Conservation (phyloP, 768 basidiomycete species). For the Pilatotrama ljubarskyi region DNA sequence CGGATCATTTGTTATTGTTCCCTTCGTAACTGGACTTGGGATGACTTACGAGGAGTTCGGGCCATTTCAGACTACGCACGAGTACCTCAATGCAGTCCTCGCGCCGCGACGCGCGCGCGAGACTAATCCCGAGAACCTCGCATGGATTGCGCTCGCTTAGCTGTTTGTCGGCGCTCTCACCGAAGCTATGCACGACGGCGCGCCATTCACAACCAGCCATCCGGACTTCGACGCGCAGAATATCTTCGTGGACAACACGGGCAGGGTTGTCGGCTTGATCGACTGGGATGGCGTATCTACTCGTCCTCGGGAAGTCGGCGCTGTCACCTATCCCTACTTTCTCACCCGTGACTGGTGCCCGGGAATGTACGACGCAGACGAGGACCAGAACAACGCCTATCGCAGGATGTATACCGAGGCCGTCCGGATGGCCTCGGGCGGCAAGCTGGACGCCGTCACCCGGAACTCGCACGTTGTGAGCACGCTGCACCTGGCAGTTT, state of each 20-base stretch:
- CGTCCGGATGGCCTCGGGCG: neutral
- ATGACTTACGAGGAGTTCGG: neutral
- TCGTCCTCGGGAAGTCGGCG: neutral
- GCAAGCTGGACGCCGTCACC: neutral
- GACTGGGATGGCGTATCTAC: constrained; percentile 3
- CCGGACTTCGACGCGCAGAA: constrained; percentile 11
- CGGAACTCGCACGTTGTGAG: constrained; percentile 9
- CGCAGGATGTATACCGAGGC: neutral
- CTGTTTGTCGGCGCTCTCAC: neutral
- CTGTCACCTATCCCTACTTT: neutral
- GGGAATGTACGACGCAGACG: neutral
- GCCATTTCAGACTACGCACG: neutral
- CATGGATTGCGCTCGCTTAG: neutral
- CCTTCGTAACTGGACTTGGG: neutral
- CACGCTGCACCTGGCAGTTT: neutral
- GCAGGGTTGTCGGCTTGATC: constrained; percentile 1
- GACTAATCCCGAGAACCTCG: neutral
- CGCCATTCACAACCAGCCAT: constrained; percentile 1
- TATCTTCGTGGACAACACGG: constrained; percentile 8
- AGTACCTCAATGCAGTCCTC: neutral
- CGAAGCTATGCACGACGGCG: neutral
- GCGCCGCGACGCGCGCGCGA: neutral
- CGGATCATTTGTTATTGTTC: neutral
- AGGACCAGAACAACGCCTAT: neutral
- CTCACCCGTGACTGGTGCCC: constrained; percentile 5